Evolutionary conservation across 176 grass and related monocot species (phyloP), one percentile per base, ranked within the genome.

Genomic region (bread wheat (Triticum aestivum)): DNA sequence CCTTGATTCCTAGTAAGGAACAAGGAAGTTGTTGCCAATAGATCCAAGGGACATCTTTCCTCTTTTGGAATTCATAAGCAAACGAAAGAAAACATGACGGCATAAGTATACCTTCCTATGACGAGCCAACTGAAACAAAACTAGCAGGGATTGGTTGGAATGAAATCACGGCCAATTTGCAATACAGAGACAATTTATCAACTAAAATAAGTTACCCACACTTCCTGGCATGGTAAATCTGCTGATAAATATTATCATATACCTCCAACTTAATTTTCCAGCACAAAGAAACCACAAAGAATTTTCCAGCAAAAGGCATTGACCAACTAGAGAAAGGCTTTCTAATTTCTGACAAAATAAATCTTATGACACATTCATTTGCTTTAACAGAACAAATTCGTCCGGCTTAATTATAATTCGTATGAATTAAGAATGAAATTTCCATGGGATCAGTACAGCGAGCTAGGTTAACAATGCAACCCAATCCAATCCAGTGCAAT

Each of bases 1-100:
- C 20, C 56, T 59, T 59, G 56, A 59, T 59, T 59, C 56, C 49
- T 32, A 72, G 39, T 38, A 88, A 79, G 56, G 27, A 88, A 51
- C 54, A 65, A 29, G 2, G n/a, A 7, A 52, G 39, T n/a, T 41
- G 39, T 5, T 70, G 32, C 11, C 87, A 32, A 65, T 34, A 38
- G 30, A 73, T 65, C 20, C 12, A 21, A 27, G 21, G 29, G 29
- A 59, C 6, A 21, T 59, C 15, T 54, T 54, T 18, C 51, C 51
- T 54, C 51, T 54, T 54, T 54, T 18, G 15, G 51, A 17, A 54
- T 54, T 59, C 56, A 20, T 59, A 59, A 59, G 11, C 5, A 35
- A 11, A 72, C 20, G 21, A 20, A 82, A 64, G 3, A 11, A 27
- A 54, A 1, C 14, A 42, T 21, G 14, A 61, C 26, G 37, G 56